These are phyloP conservation scores for Myxozyma geophila DNA, from an alignment of 805 yeast species.

Conservation along the genomic window DNA sequence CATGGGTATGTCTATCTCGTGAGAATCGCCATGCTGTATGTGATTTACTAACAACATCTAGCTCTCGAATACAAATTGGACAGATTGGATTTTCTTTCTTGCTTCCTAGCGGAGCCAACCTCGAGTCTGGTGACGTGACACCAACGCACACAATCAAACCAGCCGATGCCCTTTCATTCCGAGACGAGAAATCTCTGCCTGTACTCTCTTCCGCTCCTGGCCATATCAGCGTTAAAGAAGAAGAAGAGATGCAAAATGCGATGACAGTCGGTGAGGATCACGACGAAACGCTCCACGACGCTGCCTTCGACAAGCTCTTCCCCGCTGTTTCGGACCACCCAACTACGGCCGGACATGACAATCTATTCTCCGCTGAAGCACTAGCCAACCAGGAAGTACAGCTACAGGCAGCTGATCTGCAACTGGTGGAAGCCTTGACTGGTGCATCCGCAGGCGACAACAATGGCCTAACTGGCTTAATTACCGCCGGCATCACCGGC, in stretches of 20 bases:
- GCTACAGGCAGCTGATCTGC: conserved; percentile 8
- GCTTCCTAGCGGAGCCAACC: conserved; percentile 62
- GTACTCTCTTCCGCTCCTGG: conserved; percentile 14
- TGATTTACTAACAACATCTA: conserved; percentile 1
- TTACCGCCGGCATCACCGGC: neutral
- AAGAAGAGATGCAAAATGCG: neutral
- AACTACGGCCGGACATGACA: neutral
- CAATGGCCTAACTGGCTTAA: neutral
- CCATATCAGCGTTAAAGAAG: neutral
- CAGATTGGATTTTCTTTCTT: conserved; percentile 88
- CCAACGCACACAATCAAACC: conserved; percentile 34
- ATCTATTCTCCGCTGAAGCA: neutral
- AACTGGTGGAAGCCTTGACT: conserved; percentile 21
- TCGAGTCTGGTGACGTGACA: conserved; percentile 18
- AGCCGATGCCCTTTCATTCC: conserved; percentile 35
- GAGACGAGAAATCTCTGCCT: conserved; percentile 25
- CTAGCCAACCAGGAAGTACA: neutral
- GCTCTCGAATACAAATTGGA: conserved; percentile 79
- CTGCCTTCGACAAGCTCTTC: neutral
- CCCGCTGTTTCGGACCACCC: neutral
- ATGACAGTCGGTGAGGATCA: neutral
- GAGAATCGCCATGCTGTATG: neutral
- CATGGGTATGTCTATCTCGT: conserved; percentile 54
- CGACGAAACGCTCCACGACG: neutral
- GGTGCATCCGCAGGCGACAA: neutral